Base-by-base conservation (phyloP, 306 rosid genomes). In the Quercus bicolor region DNA sequence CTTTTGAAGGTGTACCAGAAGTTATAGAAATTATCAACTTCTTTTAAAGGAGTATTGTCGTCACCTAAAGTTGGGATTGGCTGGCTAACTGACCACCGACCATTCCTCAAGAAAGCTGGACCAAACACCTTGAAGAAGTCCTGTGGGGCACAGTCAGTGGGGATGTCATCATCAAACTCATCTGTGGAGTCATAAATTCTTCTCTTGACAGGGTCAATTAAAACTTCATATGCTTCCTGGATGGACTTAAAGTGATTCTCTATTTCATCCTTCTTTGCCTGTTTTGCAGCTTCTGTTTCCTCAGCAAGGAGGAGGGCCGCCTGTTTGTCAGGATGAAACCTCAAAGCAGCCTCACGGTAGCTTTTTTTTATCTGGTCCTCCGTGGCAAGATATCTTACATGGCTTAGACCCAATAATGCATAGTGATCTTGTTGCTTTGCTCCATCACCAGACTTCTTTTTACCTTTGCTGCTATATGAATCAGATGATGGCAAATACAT, bases 151-250 rank as follows among this genome's bases (percentile, higher is more conserved):
- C 98, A 96, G 68, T 96, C 99, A 11, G 94, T 88, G 9, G 99
- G 99, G 78, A 91, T 87, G 82, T 90, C 98, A 83, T 96, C 99
- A 62, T 96, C 99, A 83, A 96, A 93, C 87, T 96, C 99, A 77
- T 96, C 99, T 0, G 99, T 96, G 60, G 99, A 96, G 78, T 96
- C 99, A 81, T 96, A 96, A 70, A 96, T 89, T 83, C 99, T 90
- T 85, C 99, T 85, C 87, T 90, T 96, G 56, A 85, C 40, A 5
- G 99, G 93, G 83, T 96, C 99, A 55, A 87, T 81, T 77, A 96
- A 81, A 4, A 87, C 89, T 82, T 91, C 99, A 56, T 96, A 96
- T 2, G 98, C 97, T 86, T 93, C 99, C 83, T 96, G 96, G 65
- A 96, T 84, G 64, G 94, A 87, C 92, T 91, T 93, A 74, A 96